Base-by-base conservation (phyloP, 1,284 basidiomycete species). In the Psilocybe mexicana region DNA sequence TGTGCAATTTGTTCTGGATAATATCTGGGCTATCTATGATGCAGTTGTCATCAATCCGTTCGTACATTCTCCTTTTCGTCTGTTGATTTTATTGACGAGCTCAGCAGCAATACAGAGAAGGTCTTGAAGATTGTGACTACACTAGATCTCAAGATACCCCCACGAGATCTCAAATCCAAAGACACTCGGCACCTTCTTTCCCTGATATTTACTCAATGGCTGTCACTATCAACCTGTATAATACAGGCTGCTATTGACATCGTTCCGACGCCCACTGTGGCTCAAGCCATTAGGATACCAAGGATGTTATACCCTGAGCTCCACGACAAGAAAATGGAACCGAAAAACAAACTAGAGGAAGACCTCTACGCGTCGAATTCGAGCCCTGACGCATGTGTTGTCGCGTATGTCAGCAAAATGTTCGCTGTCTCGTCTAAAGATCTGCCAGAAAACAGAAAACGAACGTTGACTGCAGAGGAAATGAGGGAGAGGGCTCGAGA, bases 401-500 rank as follows among this genome's bases (percentile, higher is more conserved):
- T 88, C 11, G 93, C 88, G 3, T 97, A 96, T 71, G 92, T 99
- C 54, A 97, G 93, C 79, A 99, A 99, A 73, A 99, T 99, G 96
- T 98, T 99, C 72, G 95, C 95, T 0, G 89, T 98, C 1, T 77
- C 86, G 24, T 77, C 75, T 18, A 85, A 84, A 54, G 92, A 96
- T 49, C 76, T 99, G 33, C 96, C 96, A 0, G 90, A 96, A 67
- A 88, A 90, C 70, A 93, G 90, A 74, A 85, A 87, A 68, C 87
- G 80, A 62, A 79, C 84, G 26, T 69, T 94, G 55, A 93, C 90
- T 0, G 93, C 92, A 0, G 94, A 97, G 36, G 93, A 97, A 71
- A 90, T 97, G 87, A 81, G 94, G 25, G 77, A 81, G 18, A 78
- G 82, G 55, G 92, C 88, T 1, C 79, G 78, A 61, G 83, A 85